Base-by-base conservation (phyloP, 2,329 filamentous ascomycete genomes). In the Exophiala lecanii-corni region DNA sequence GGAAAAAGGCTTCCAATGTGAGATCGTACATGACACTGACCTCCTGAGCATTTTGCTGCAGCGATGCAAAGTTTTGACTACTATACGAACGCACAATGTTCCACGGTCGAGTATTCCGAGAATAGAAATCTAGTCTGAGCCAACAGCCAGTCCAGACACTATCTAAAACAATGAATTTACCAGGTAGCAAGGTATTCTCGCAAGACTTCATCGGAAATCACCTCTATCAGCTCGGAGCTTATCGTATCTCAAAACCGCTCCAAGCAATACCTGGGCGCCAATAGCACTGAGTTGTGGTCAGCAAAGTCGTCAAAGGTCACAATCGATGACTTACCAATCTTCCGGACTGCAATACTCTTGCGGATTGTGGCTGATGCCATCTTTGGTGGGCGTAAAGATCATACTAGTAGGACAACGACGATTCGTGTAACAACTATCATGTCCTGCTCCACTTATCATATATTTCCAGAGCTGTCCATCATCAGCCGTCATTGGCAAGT, bases 341-440 rank as follows among this genome's bases (percentile, higher is more conserved):
- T 80, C 76, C 0, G 72, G 70, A 34, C 71, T 74, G 30, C 75
- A 77, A 53, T 78, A 83, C 55, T 83, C 80, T 35, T 75, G 68
- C 2, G 80, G 79, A 53, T 82, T 76, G 57, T 84, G 80, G 55
- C 76, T 80, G 15, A 84, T 64, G 1, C 80, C 80, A 50, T 80
- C 74, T 56, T 70, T 73, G 49, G 77, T 82, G 3, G 78, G 78
- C n/a, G 82, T 75, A 53, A 84, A 84, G 21, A 83, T 79, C 80
- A 84, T 84, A 39, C 75, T 75, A 2, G 79, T 82, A 13, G 79
- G 80, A 33, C 75, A 78, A 17, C 68, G 66, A 50, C 74, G 72
- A 38, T 73, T 79, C 3, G 79, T 73, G 47, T 80, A 79, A 9
- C 81, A 78, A 50, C 74, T 80, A 54, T 82, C 79, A 61, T 84